phyloP scores from a whole-genome alignment of 2,329 filamentous ascomycete genomes.

The Claviceps capensis region DNA sequence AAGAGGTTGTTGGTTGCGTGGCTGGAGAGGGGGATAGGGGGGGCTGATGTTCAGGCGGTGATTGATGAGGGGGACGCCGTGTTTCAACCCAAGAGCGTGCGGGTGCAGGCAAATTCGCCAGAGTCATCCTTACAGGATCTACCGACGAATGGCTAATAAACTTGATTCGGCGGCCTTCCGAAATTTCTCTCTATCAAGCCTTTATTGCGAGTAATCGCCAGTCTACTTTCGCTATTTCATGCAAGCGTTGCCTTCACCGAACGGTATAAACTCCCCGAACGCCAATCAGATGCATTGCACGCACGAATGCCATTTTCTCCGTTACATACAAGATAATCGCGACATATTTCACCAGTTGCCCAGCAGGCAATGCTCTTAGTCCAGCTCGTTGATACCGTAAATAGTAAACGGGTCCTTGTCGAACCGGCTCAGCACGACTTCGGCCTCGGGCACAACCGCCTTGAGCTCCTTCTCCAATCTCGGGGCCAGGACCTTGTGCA shows the following conservation, averaged over 20 bases:
- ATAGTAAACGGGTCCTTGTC: conserved; percentile 87
- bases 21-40: conserved; percentile 41
- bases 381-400: conserved; percentile 34
- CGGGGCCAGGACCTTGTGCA: conserved; percentile 55
- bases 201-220: not conserved
- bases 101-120: not conserved
- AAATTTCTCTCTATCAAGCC: not conserved
- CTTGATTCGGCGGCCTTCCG: not conserved
- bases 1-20: conserved; percentile 36
- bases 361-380: conserved; percentile 1
- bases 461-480: conserved; percentile 48
- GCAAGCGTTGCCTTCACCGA: not conserved
- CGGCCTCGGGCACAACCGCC: conserved; percentile 33
- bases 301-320: not conserved
- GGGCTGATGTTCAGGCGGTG: conserved; percentile 37
- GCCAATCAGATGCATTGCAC: not conserved
- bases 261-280: not conserved
- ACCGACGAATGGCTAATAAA: conserved; percentile 9
- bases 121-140: conserved; percentile 3
- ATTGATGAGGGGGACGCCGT: conserved; percentile 42
- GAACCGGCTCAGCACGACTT: conserved; percentile 60
- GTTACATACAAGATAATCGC: not conserved
- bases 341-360: not conserved
- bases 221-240: not conserved
- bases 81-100: conserved; percentile 14